phyloP scores from a whole-genome alignment of 331 rosid species.

The Prunus yedoensis region DNA sequence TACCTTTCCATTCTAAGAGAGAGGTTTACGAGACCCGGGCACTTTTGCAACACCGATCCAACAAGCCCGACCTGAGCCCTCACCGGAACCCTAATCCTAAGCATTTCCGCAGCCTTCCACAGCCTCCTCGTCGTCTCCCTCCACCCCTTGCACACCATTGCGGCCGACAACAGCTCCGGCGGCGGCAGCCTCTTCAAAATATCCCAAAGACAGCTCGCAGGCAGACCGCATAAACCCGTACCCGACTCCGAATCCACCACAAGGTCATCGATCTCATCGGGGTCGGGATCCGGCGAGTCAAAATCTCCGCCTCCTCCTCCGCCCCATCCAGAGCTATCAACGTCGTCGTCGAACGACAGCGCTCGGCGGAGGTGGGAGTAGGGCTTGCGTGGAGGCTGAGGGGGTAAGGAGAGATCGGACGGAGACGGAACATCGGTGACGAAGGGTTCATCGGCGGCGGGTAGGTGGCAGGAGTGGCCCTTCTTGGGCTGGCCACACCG shows the following conservation, averaged over 20 bases:
- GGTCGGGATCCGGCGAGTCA: constrained; percentile 27
- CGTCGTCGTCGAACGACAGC: constrained; percentile 74
- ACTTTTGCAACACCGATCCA: constrained; percentile 79
- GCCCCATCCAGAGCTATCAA: constrained; percentile 35
- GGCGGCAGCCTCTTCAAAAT: constrained; percentile 80
- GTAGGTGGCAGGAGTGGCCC: constrained; percentile 69
- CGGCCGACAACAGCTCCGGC: constrained; percentile 65
- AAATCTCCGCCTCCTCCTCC: constrained; percentile 17
- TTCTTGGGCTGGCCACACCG: constrained; percentile 88
- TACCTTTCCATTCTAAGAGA: constrained; percentile 89
- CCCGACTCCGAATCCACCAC: constrained; percentile 39
- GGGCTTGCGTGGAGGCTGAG: constrained; percentile 35
- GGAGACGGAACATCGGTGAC: constrained; percentile 28
- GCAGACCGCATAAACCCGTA: constrained; percentile 49
- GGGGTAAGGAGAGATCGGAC: constrained; percentile 22
- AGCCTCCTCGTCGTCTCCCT: constrained; percentile 62
- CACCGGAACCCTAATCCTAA: constrained; percentile 71
- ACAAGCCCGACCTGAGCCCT: constrained; percentile 71
- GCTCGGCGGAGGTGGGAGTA: constrained; percentile 71
- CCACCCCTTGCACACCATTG: constrained; percentile 84
- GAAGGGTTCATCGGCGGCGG: constrained; percentile 22
- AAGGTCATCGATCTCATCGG: constrained; percentile 22
- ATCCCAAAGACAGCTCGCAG: constrained; percentile 68
- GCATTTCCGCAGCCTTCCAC: constrained; percentile 86
- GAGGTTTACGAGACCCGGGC: constrained; percentile 72